Conservation (phyloP, 106 monocot species). For the Acanthochlamys bracteata region DNA sequence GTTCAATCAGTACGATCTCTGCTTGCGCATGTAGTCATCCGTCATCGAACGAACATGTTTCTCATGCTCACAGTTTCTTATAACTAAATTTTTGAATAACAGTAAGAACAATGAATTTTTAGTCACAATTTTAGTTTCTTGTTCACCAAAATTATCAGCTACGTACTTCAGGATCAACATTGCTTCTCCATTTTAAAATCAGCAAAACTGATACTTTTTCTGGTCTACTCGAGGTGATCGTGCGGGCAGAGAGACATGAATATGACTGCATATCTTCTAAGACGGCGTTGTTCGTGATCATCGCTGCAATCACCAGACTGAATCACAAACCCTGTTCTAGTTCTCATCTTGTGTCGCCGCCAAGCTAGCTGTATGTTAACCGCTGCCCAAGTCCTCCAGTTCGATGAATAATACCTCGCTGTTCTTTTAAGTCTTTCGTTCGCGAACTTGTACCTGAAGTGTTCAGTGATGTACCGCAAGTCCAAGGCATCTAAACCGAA, state of each 20-base stretch:
- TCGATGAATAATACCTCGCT: constrained; percentile 75
- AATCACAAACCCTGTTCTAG: background rate
- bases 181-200: too few relatives aligned
- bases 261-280: constrained; percentile 60
- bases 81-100: too few relatives aligned
- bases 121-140: too few relatives aligned
- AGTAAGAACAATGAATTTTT: too few relatives aligned
- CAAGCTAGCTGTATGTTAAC: constrained; percentile 88
- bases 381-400: constrained; percentile 90
- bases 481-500: constrained; percentile 60
- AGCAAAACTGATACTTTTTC: too few relatives aligned
- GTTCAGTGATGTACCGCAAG: constrained; percentile 71
- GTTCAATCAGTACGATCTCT: too few relatives aligned
- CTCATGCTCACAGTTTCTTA: too few relatives aligned
- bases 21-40: too few relatives aligned
- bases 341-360: constrained; percentile 36
- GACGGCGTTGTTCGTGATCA: constrained; percentile 42
- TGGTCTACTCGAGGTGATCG: constrained; percentile 66
- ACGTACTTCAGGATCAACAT: too few relatives aligned
- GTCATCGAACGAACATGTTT: too few relatives aligned
- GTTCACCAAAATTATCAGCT: too few relatives aligned
- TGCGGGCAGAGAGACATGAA: constrained; percentile 86
- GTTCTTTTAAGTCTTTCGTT: constrained; percentile 80
- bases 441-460: constrained; percentile 88
- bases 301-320: constrained; percentile 11